phyloP scores from a whole-genome alignment of 495 filamentous ascomycete species.

The Aspergillus kassunensis region DNA sequence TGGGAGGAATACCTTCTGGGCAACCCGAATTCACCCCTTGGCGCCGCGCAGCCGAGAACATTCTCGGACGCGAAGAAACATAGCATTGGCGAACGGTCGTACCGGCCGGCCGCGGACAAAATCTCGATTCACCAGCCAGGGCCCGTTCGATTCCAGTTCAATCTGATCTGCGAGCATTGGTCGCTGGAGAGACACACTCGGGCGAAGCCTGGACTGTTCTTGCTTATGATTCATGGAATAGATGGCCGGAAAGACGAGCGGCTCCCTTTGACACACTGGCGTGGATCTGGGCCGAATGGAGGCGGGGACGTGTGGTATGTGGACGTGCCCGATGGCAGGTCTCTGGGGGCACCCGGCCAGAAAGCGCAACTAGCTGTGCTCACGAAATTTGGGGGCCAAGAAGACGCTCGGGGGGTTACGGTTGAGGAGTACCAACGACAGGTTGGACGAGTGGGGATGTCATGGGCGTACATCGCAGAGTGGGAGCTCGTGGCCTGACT shows the following conservation, averaged over 20 bases:
- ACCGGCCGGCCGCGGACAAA: conserved; percentile 54
- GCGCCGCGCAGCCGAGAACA: conserved; percentile 42
- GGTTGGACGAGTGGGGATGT: conserved; percentile 58
- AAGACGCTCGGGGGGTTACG: conserved; percentile 64
- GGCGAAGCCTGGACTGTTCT: conserved; percentile 59
- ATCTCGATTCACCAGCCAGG: conserved; percentile 52
- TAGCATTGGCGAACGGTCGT: conserved; percentile 57
- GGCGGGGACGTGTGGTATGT: conserved; percentile 71
- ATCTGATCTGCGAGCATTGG: conserved; percentile 76
- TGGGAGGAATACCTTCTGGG: conserved; percentile 78
- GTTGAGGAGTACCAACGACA: conserved; percentile 58
- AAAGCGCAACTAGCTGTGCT: conserved; percentile 59
- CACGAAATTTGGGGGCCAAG: conserved; percentile 54
- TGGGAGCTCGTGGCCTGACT: conserved; percentile 67
- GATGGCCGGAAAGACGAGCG: conserved; percentile 65
- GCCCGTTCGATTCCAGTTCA: conserved; percentile 72
- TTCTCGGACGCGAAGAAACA: conserved; percentile 55
- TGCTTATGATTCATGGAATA: conserved; percentile 59
- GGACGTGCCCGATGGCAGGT: conserved; percentile 58
- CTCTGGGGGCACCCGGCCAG: conserved; percentile 67
- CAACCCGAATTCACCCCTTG: conserved; percentile 44
- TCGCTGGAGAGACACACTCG: conserved; percentile 58
- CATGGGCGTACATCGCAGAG: conserved; percentile 55
- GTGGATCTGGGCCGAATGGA: conserved; percentile 43
- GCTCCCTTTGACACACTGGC: conserved; percentile 50